Conservation (phyloP, 805 yeast genomes). For the Candida patagonica region DNA sequence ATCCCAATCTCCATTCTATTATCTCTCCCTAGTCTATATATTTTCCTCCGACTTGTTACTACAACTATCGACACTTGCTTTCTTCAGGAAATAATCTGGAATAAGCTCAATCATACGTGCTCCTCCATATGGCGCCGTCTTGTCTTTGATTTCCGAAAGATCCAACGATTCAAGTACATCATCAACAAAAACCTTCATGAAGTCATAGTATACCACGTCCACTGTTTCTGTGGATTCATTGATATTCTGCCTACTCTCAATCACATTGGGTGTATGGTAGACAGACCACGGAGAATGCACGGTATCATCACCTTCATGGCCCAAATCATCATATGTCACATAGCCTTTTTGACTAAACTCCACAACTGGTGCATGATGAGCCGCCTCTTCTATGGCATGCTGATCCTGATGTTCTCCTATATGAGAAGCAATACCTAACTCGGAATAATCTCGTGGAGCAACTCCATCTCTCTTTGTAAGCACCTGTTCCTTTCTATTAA, state of each 20-base stretch:
- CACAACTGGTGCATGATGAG: neutral
- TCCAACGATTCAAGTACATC: conserved; percentile 34
- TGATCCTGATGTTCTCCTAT: conserved; percentile 1
- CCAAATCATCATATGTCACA: conserved; percentile 76
- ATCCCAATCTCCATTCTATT: too few species aligned
- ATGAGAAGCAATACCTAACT: conserved; percentile 9
- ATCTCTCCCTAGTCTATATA: too few species aligned
- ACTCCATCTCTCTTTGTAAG: conserved; percentile 9
- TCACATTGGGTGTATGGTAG: conserved; percentile 70
- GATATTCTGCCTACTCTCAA: conserved; percentile 38
- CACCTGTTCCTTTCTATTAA: conserved; percentile 51
- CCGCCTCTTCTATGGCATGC: neutral
- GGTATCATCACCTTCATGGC: conserved; percentile 78
- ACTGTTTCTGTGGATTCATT: conserved; percentile 31
- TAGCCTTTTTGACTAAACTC: conserved; percentile 47
- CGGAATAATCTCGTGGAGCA: conserved; percentile 10
- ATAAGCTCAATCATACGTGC: conserved; percentile 23
- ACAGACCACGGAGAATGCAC: conserved; percentile 49
- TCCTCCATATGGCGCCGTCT: conserved; percentile 19
- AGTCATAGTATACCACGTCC: conserved; percentile 73
- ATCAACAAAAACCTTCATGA: conserved; percentile 47
- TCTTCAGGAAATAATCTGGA: conserved; percentile 19
- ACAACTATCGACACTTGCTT: neutral
- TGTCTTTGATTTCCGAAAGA: conserved; percentile 9
- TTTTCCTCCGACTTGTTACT: too few species aligned